Evolutionary conservation across 768 basidiomycete genomes (phyloP).

Genomic region (Cystofilobasidium macerans): DNA sequence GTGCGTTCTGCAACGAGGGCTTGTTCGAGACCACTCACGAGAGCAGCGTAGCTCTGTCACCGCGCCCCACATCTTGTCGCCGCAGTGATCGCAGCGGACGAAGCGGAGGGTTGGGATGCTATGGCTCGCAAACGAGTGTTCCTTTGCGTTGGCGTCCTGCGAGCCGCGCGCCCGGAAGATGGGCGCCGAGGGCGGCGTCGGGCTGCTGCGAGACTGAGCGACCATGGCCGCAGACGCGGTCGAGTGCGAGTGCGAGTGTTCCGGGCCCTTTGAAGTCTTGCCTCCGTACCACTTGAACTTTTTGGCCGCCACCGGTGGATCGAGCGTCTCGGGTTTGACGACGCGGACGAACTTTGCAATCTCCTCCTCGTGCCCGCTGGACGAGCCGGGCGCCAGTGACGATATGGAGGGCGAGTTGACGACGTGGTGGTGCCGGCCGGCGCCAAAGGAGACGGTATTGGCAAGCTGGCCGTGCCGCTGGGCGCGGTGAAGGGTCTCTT

Average conservation of each 20-base stretch:
- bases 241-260: slow-evolving; percentile 4
- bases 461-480: slow-evolving; percentile 27
- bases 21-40: slow-evolving; percentile 50
- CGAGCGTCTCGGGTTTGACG: slow-evolving; percentile 31
- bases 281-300: slow-evolving; percentile 43
- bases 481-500: slow-evolving; percentile 33
- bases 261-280: slow-evolving; percentile 36
- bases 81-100: slow-evolving; percentile 86
- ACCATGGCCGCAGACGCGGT: not conserved
- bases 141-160: slow-evolving; percentile 35
- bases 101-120: slow-evolving; percentile 63
- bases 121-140: slow-evolving; percentile 81
- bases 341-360: slow-evolving; percentile 38
- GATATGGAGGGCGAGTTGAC: slow-evolving; percentile 5
- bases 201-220: slow-evolving; percentile 4
- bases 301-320: slow-evolving; percentile 31
- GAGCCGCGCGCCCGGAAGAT: slow-evolving; percentile 23
- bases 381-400: slow-evolving; percentile 16
- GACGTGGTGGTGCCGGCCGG: slow-evolving; percentile 2
- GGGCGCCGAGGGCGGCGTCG: slow-evolving; percentile 1
- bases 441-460: not conserved
- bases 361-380: slow-evolving; percentile 38
- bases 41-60: slow-evolving; percentile 66
- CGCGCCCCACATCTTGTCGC: slow-evolving; percentile 98
- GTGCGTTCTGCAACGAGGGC: not conserved